Evolutionary conservation across 495 filamentous ascomycete species (phyloP), one percentile per base, ranked within the genome.

Genomic region (Cudoniella acicularis): DNA sequence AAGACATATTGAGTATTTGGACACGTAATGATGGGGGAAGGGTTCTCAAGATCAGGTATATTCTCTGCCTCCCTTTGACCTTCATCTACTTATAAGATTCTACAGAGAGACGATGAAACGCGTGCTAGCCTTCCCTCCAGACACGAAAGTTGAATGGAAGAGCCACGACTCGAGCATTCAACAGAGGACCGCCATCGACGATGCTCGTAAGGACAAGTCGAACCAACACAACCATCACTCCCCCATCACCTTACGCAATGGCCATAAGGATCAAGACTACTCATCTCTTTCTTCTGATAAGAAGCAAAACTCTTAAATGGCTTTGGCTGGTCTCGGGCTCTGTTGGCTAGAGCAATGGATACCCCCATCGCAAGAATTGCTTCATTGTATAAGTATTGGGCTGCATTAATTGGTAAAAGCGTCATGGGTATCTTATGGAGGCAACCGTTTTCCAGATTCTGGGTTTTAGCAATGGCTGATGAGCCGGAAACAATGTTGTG

Each of bases 1-100:
- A 98, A 75, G 94, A 98, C 67, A 93, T 98, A 42, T 81, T 98
- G 70, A 96, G 91, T 75, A 90, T 98, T 66, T 98, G 94, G 94
- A 95, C 92, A 45, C 88, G 90, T 69, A 91, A 89, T 64, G 87
- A 94, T 64, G 92, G 92, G 17, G 89, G 90, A 62, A 85, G 90
- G 67, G 95, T 96, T 73, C 89, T 98, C 68, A 98, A 97, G 79
- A 96, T 98, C 63, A 86, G 92, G 91, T 96, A 83, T 65, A 83
- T 26, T 60, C 40, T 4, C 4, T n/a, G 16, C 24, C 1, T 10
- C 30, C 1, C 9, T 50, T n/a, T 10, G 9, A 52, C 48, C 25
- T 20, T 20, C 46, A 59, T 40, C 26, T 24, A 23, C 26, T 52
- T 65, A 24, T 59, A 42, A 17, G 8, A 49, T 41, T 25, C 49